phyloP scores from a whole-genome alignment of 345 rosid species.

The Erodium maritimum region DNA sequence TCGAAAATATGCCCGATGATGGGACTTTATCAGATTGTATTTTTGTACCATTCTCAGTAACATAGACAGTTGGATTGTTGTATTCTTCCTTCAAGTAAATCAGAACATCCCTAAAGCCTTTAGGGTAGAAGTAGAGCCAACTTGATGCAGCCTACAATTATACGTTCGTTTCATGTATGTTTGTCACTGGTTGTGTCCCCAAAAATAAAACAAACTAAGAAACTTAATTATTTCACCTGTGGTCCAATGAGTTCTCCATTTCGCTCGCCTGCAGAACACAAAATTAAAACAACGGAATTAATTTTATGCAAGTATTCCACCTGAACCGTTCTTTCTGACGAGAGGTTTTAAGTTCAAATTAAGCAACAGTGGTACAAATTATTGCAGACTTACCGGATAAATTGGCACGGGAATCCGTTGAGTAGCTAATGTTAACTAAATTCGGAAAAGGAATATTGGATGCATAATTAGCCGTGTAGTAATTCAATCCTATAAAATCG shows the following conservation, averaged over 20 bases:
- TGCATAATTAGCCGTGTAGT: conserved; percentile 37
- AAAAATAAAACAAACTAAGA: background rate
- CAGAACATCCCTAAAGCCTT: conserved; percentile 7
- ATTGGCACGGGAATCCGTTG: conserved; percentile 16
- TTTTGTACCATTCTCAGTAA: conserved; percentile 10
- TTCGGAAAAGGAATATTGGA: conserved; percentile 3
- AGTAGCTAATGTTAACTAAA: conserved; percentile 15
- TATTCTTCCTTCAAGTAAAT: conserved; percentile 8
- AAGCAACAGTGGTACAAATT: no score
- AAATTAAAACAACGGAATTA: no score
- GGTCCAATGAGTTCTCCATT: conserved; percentile 27
- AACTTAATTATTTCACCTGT: conserved; percentile 13
- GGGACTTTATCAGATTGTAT: no score
- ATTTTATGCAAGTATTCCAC: no score
- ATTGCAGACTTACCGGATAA: conserved; percentile 4
- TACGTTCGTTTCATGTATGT: background rate
- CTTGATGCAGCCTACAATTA: conserved; percentile 17
- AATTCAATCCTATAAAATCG: conserved; percentile 50
- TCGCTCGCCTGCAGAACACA: conserved; percentile 17
- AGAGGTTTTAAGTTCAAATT: no score
- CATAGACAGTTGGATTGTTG: conserved; percentile 5
- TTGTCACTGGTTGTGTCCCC: background rate
- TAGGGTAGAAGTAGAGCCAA: conserved; percentile 29
- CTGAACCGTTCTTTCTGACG: no score
- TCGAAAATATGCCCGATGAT: no score